Conservation (phyloP, 441 rosid species). For the Pelargonium australe region DNA sequence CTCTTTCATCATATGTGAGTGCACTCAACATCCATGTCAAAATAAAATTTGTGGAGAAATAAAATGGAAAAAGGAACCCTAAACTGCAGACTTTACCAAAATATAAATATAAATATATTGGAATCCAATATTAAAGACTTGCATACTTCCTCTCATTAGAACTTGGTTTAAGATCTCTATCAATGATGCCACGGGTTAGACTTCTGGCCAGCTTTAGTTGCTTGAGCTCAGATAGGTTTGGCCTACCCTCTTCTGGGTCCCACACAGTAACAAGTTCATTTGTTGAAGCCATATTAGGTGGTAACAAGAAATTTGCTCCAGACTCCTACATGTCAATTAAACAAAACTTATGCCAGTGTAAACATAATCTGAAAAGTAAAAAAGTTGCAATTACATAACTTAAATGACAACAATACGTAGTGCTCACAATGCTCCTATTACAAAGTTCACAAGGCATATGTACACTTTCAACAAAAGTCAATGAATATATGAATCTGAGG, state of each 20-base stretch:
- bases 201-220: constrained; percentile 96
- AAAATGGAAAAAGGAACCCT: background rate
- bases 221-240: constrained; percentile 93
- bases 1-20: background rate
- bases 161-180: constrained; percentile 97
- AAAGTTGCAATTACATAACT: background rate
- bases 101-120: background rate
- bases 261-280: constrained; percentile 92
- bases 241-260: constrained; percentile 90
- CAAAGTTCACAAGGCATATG: constrained; percentile 3
- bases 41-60: background rate
- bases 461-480: constrained; percentile 10
- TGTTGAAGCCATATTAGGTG: constrained; percentile 79
- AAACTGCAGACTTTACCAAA: background rate
- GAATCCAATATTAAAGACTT: constrained; percentile 13
- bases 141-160: constrained; percentile 74
- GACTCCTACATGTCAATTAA: constrained; percentile 52
- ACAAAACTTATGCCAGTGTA: constrained; percentile 13
- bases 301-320: constrained; percentile 78
- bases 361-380: background rate
- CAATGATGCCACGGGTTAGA: constrained; percentile 87
- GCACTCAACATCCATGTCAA: background rate
- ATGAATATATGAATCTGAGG: constrained; percentile 1
- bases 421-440: background rate
- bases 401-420: background rate